Conservation (phyloP, 129 eudicot genomes). For the Calendula officinalis region DNA sequence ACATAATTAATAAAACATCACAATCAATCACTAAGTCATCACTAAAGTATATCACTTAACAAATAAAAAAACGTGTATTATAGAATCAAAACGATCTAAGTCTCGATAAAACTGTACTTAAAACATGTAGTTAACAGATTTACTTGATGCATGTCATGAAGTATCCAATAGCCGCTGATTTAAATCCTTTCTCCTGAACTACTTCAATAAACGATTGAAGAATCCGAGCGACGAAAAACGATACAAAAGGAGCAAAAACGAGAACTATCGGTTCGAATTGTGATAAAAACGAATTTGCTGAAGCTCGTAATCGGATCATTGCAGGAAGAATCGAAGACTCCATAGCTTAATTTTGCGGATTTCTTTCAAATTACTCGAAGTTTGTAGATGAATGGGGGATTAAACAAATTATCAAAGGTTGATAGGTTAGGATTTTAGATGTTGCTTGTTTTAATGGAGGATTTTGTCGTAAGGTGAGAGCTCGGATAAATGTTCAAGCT, state of each 20-base stretch:
- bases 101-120: background rate
- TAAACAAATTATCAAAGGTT: no score
- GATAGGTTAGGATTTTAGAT: background rate
- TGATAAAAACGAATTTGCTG: conserved; percentile 55
- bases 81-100: background rate
- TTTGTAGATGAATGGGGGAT: background rate
- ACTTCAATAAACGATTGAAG: conserved; percentile 41
- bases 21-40: no score
- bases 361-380: background rate
- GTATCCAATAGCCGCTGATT: conserved; percentile 44
- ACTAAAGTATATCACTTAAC: background rate
- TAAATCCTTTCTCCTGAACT: conserved; percentile 60
- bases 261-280: conserved; percentile 64
- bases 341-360: conserved; percentile 16
- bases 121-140: background rate
- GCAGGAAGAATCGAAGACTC: conserved; percentile 33
- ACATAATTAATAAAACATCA: no score
- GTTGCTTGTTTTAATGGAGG: conserved; percentile 19
- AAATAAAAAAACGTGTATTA: background rate
- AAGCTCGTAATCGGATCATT: conserved; percentile 46
- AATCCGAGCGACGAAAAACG: conserved; percentile 50
- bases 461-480: no score
- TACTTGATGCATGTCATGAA: conserved; percentile 68
- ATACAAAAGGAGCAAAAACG: conserved; percentile 45
- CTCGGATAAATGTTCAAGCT: no score